Base-by-base conservation (phyloP, 2,329 filamentous ascomycete species). In the Colletotrichum chrysophilum region DNA sequence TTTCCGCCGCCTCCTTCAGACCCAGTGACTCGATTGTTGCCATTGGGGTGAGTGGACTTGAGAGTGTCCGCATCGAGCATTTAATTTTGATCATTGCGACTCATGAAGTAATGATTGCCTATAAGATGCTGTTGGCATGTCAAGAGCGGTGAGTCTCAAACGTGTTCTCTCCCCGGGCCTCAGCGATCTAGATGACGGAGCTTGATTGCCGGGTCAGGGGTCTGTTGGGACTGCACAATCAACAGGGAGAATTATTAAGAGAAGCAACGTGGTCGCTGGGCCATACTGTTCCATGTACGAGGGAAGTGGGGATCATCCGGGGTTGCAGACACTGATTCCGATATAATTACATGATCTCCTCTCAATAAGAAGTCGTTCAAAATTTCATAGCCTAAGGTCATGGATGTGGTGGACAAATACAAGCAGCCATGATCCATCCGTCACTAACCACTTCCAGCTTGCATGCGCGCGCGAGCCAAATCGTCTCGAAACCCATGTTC, bases 291-390 rank as follows among this genome's bases (percentile, higher is more conserved):
- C 73, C 73, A 68, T 75, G 73, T 48, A 21, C 8, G 56, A 24
- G 24, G 14, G 26, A 8, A 55, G 56, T 73, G 70, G 70, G 56
- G 73, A n/a, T n/a, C 32, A 62, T 65, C 70, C 34, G 73, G 73
- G 73, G 73, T 69, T 58, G 24, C 28, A 21, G 38, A 69, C 30
- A 21, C 34, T 66, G 36, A 48, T 34, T 34, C 36, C 73, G 38
- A 43, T 43, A 73, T 36, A 43, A 75, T 73, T 70, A 34, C 56
- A 75, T 75, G 70, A 75, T 73, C 69, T 30, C 8, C 34, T 62
- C 21, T 73, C 70, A 36, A 5, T 3, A 48, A 26, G 64, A 34
- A 28, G 9, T 16, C 16, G 52, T 69, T n/a, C 21, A 56, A 48
- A 26, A n/a, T 28, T 14, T 58, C 26, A 62, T 30, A 38, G 36